Percentiles rank a stretch among this genome's conserved stretches.
Evolutionary conservation across 148 eudicot genomes (phyloP).

Genomic region (Vaccinium vitisidaea): DNA sequence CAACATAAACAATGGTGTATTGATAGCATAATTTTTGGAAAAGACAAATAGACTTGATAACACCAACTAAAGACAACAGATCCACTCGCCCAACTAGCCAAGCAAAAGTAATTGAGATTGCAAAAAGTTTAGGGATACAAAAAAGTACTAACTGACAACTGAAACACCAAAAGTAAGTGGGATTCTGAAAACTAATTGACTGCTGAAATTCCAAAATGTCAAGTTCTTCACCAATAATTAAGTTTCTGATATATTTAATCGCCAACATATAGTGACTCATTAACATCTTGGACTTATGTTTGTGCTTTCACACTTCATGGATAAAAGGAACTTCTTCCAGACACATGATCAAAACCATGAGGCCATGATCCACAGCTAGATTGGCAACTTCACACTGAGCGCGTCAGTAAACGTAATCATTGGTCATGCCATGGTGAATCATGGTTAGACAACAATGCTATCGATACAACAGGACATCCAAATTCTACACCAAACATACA

Average conservation of each 20-base stretch:
- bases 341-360: not conserved
- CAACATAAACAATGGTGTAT: not conserved
- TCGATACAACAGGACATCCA: not conserved
- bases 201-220: not conserved
- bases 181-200: not conserved
- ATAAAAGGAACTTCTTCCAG: not conserved
- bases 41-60: not conserved
- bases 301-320: not conserved
- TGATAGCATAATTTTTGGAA: not conserved
- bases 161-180: not conserved
- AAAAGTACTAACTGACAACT: not conserved
- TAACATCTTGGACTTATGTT: not conserved
- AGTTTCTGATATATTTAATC: not conserved
- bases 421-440: not conserved
- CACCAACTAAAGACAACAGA: not conserved
- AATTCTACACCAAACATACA: not conserved
- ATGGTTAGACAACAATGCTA: not conserved
- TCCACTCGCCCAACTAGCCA: not conserved
- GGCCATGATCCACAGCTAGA: not conserved
- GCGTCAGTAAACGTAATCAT: not conserved
- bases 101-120: not conserved
- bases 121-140: not conserved
- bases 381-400: not conserved
- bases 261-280: not conserved
- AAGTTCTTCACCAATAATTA: not conserved